A percentile compares a stretch with the other conserved stretches of the same genome.
These are phyloP conservation scores for Lipomyces orientalis DNA, from an alignment of 805 yeast genomes.

Conservation along the genomic window DNA sequence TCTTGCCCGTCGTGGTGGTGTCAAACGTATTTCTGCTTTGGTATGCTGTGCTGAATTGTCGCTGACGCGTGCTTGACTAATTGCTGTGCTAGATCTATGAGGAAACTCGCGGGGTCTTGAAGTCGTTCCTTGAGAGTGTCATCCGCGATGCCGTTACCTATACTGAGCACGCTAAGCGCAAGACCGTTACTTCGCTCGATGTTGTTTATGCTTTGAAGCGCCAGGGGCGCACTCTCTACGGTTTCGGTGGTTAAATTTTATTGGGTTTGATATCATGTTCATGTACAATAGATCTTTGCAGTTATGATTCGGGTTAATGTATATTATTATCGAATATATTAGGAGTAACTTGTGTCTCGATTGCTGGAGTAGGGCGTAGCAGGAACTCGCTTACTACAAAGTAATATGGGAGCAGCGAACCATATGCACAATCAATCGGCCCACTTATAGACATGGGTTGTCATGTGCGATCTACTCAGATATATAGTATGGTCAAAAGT, in stretches of 20 bases:
- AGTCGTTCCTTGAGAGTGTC: conserved; percentile 94
- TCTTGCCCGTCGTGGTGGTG: conserved; percentile 99
- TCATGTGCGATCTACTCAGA: too few relatives aligned
- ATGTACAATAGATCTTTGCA: conserved; percentile 23
- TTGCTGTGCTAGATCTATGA: conserved; percentile 68
- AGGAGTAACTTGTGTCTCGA: not conserved
- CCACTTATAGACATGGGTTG: too few relatives aligned
- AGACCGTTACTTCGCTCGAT: conserved; percentile 98
- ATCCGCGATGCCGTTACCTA: conserved; percentile 99
- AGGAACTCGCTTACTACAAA: too few relatives aligned
- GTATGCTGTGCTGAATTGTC: conserved; percentile 14
- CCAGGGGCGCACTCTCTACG: conserved; percentile 99
- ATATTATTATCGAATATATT: conserved; percentile 10
- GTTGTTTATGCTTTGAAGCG: conserved; percentile 99
- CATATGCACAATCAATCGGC: too few relatives aligned
- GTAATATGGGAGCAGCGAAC: too few relatives aligned
- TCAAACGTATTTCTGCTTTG: conserved; percentile 98
- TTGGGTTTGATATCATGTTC: conserved; percentile 8
- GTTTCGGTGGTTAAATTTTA: conserved; percentile 93
- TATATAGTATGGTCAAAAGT: too few relatives aligned
- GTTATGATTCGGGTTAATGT: conserved; percentile 9
- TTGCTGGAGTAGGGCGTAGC: not conserved
- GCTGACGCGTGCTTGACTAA: not conserved
- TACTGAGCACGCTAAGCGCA: conserved; percentile 99
- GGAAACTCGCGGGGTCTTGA: conserved; percentile 96